Evolutionary conservation across 352 stramenopile species (phyloP).

Genomic region (Plasmopara viticola): DNA sequence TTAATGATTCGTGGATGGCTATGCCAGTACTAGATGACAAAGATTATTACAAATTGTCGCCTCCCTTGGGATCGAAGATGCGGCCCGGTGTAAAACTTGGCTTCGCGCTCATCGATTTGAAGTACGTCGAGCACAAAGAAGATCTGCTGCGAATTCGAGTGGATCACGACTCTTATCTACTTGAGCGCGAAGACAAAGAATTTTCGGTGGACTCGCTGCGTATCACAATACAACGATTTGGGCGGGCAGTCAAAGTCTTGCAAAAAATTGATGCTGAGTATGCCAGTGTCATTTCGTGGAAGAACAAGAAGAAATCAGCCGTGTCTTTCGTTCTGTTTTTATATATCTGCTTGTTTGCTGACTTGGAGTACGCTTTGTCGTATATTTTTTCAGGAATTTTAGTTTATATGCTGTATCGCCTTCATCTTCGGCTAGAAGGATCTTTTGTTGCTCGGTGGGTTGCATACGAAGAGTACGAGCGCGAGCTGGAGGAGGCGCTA

Average conservation of each 20-base stretch:
- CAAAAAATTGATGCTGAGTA: slow-evolving; percentile 76
- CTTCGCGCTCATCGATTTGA: slow-evolving; percentile 45
- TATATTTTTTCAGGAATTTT: slow-evolving; percentile 57
- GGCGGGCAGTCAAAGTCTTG: slow-evolving; percentile 57
- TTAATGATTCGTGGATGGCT: slow-evolving; percentile 27
- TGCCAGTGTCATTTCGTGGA: slow-evolving; percentile 76
- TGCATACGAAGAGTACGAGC: slow-evolving; percentile 70
- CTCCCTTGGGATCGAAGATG: slow-evolving; percentile 25
- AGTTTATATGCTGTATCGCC: slow-evolving; percentile 76
- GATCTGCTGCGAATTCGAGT: slow-evolving; percentile 58
- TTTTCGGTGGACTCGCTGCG: slow-evolving; percentile 75
- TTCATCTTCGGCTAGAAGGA: slow-evolving; percentile 60
- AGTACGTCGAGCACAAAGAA: slow-evolving; percentile 69
- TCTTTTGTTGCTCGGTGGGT: slow-evolving; percentile 65
- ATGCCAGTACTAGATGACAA: slow-evolving; percentile 31
- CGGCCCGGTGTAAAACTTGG: slow-evolving; percentile 41
- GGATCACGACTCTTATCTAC: slow-evolving; percentile 42
- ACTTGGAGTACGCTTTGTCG: slow-evolving; percentile 68
- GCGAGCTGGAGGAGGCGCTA: slow-evolving; percentile 61
- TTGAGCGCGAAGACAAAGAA: slow-evolving; percentile 68
- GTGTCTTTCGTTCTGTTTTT: slow-evolving; percentile 60
- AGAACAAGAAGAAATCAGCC: slow-evolving; percentile 75
- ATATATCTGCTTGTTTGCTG: slow-evolving; percentile 52
- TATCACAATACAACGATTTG: slow-evolving; percentile 68
- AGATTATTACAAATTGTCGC: slow-evolving; percentile 44